These are phyloP conservation scores for Xylaria sp. DNA, from an alignment of 2,329 filamentous ascomycete genomes.

Conservation along the genomic window DNA sequence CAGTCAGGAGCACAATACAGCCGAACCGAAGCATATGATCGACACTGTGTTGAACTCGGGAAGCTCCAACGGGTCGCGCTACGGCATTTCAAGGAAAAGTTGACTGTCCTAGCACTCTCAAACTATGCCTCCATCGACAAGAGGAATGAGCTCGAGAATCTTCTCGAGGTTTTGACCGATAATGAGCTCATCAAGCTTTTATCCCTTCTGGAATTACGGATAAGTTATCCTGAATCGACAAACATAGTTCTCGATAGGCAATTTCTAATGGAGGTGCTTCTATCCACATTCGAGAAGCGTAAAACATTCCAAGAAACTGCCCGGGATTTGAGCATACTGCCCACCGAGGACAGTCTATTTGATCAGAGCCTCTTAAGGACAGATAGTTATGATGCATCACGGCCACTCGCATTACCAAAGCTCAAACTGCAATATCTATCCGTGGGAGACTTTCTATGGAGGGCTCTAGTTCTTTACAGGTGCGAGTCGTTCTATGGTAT, in stretches of 20 bases:
- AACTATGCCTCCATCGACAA: conserved; percentile 92
- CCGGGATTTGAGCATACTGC: conserved; percentile 77
- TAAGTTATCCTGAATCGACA: conserved; percentile 79
- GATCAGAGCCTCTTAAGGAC: conserved; percentile 82
- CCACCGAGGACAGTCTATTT: conserved; percentile 85
- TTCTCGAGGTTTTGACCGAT: conserved; percentile 79
- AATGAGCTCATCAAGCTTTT: conserved; percentile 78
- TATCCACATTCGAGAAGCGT: conserved; percentile 79
- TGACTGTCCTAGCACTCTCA: conserved; percentile 90
- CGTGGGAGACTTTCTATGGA: conserved; percentile 96
- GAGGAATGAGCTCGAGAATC: conserved; percentile 78
- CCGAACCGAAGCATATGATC: conserved; percentile 78
- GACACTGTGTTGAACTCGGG: conserved; percentile 80
- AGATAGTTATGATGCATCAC: conserved; percentile 87
- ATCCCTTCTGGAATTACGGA: conserved; percentile 78
- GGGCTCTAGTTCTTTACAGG: conserved; percentile 88
- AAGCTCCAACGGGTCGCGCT: conserved; percentile 81
- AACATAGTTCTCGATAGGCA: conserved; percentile 71
- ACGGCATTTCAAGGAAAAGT: conserved; percentile 86
- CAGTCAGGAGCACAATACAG: conserved; percentile 83
- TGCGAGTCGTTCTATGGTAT: conserved; percentile 95
- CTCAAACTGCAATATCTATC: conserved; percentile 95
- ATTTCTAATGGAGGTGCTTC: conserved; percentile 76
- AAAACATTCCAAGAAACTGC: conserved; percentile 85
- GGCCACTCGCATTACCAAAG: conserved; percentile 90